Conservation (phyloP, 129 eudicot genomes). For the Flaveria trinervia region DNA sequence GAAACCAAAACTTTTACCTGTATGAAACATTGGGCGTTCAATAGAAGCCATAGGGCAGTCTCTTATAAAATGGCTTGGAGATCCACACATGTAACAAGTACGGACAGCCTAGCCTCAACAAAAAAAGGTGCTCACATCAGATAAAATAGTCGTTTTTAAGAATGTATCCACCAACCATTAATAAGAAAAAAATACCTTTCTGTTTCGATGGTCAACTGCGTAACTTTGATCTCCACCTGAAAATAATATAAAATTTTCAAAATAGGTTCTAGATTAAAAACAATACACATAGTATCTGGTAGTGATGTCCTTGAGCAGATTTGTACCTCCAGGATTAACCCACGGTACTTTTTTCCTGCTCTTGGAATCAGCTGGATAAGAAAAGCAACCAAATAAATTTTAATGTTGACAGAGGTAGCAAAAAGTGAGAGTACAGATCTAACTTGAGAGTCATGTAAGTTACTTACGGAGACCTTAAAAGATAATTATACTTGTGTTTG, state of each 20-base stretch:
- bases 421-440: not conserved
- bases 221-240: slow-evolving; percentile 53
- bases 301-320: slow-evolving; percentile 18
- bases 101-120: slow-evolving; percentile 54
- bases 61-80: slow-evolving; percentile 81
- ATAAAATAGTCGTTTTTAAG: slow-evolving; percentile 19
- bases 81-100: slow-evolving; percentile 81
- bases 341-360: slow-evolving; percentile 38
- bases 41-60: slow-evolving; percentile 63
- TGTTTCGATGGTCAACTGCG: slow-evolving; percentile 45
- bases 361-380: slow-evolving; percentile 45
- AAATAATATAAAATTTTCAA: not conserved
- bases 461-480: not conserved
- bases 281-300: not conserved
- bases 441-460: slow-evolving; percentile 14
- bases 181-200: slow-evolving; percentile 45
- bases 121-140: slow-evolving; percentile 16
- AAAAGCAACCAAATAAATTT: slow-evolving; percentile 27
- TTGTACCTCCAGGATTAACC: slow-evolving; percentile 46
- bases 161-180: not conserved
- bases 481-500: not conserved
- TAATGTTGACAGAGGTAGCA: slow-evolving; percentile 2
- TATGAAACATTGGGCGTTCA: slow-evolving; percentile 42
- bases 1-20: slow-evolving; percentile 39
- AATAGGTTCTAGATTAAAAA: slow-evolving; percentile 11